Evolutionary conservation across 176 grass and related monocot genomes (phyloP).

Genomic region (Carex myosuroides): DNA sequence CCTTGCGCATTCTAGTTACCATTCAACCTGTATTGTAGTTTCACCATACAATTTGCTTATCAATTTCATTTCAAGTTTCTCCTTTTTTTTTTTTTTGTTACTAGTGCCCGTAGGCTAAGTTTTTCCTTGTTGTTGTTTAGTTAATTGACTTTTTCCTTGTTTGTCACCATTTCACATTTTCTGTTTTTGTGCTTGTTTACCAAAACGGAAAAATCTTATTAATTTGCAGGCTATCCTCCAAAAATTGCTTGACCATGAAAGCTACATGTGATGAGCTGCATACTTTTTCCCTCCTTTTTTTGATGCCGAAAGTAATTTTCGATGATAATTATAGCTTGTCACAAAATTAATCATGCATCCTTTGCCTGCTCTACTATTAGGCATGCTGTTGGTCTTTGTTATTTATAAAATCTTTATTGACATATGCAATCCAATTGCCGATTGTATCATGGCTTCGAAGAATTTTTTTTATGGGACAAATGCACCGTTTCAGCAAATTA

Average conservation of each 20-base stretch:
- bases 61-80: background rate
- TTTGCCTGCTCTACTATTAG: background rate
- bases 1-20: background rate
- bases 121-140: background rate
- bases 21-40: background rate
- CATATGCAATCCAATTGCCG: background rate
- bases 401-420: background rate
- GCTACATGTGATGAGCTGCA: constrained; percentile 47
- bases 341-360: background rate
- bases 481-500: background rate
- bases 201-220: constrained; percentile 16
- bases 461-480: background rate
- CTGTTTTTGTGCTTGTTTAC: background rate
- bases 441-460: background rate
- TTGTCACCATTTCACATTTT: background rate
- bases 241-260: constrained; percentile 89
- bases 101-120: background rate
- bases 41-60: background rate
- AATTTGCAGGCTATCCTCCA: constrained; percentile 66
- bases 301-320: background rate
- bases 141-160: background rate
- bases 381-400: background rate
- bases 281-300: background rate
- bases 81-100: background rate
- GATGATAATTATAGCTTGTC: background rate